A percentile compares a stretch with the other conserved stretches of the same genome.
phyloP scores from a whole-genome alignment of 768 basidiomycete genomes.

The Phaffia tasmanica region DNA sequence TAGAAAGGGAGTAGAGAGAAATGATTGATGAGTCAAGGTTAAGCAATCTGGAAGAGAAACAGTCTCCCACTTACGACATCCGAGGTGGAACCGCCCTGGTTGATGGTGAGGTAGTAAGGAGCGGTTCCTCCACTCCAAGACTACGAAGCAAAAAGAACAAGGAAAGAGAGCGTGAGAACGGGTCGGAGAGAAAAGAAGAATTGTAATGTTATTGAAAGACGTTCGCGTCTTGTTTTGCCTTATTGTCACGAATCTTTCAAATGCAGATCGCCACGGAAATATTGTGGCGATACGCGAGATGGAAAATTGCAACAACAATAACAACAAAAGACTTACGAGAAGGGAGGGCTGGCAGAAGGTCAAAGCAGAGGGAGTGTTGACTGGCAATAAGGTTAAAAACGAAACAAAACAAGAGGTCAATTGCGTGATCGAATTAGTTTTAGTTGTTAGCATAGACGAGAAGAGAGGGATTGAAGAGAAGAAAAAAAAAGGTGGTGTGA shows the following conservation, averaged over 20 bases:
- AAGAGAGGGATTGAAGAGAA: background rate
- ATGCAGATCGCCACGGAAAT: no score
- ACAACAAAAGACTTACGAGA: conserved; percentile 7
- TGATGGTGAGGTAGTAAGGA: conserved; percentile 27
- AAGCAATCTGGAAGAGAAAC: background rate
- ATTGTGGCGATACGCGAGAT: background rate
- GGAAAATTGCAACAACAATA: background rate
- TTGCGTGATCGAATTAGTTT: no score
- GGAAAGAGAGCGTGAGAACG: background rate
- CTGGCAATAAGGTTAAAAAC: background rate
- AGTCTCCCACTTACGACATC: conserved; percentile 11
- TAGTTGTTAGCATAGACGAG: background rate
- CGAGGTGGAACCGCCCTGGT: conserved; percentile 19
- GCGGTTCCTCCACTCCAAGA: conserved; percentile 26
- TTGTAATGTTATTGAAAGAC: background rate
- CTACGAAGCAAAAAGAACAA: background rate
- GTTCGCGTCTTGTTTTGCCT: no score
- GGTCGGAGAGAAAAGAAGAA: background rate
- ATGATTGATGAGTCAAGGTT: background rate
- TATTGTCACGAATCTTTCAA: no score
- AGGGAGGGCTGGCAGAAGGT: conserved; percentile 26
- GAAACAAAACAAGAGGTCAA: no score
- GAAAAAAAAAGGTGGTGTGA: background rate
- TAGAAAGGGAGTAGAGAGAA: background rate
- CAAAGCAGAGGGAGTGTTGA: conserved; percentile 20